phyloP scores from a whole-genome alignment of 192 early-diverging fungal species.

The Gaertneriomyces semiglobifer region DNA sequence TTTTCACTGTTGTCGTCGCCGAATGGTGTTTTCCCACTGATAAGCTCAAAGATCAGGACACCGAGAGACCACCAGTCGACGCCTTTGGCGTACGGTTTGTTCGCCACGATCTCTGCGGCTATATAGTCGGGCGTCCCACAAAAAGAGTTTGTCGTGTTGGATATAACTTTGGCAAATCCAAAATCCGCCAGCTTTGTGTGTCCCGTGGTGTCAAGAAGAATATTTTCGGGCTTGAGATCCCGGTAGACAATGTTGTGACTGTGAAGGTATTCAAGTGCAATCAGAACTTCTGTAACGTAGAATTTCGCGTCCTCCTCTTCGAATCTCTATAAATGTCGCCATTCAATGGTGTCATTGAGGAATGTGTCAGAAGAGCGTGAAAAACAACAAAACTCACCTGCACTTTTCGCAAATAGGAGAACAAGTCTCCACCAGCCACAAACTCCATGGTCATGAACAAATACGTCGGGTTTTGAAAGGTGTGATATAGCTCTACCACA shows the following conservation, averaged over 20 bases:
- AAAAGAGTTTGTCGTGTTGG: constrained; percentile 88
- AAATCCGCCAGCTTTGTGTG: constrained; percentile 96
- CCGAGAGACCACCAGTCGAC: constrained; percentile 99
- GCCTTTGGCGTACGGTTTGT: constrained; percentile 85
- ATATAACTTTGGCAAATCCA: constrained; percentile 90
- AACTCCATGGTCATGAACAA: constrained; percentile 60
- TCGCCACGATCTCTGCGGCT: constrained; percentile 83
- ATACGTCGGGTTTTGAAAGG: constrained; percentile 51
- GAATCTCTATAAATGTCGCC: constrained; percentile 41
- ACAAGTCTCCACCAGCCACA: constrained; percentile 57
- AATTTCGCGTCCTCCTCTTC: constrained; percentile 69
- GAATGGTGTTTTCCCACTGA: constrained; percentile 68
- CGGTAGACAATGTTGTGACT: constrained; percentile 72
- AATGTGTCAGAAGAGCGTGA: neutral
- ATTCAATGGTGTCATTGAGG: constrained; percentile 2
- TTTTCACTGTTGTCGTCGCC: constrained; percentile 72
- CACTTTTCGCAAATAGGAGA: constrained; percentile 42
- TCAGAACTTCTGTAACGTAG: constrained; percentile 70
- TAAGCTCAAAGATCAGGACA: constrained; percentile 81
- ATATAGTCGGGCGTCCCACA: constrained; percentile 99
- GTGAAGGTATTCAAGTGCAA: constrained; percentile 79
- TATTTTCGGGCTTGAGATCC: constrained; percentile 86
- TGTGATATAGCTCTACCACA: constrained; percentile 51
- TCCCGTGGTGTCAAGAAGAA: constrained; percentile 90
- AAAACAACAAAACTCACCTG: constrained; percentile 31